phyloP scores from a whole-genome alignment of 1,284 basidiomycete species.

The Trichosporon coremiiforme region DNA sequence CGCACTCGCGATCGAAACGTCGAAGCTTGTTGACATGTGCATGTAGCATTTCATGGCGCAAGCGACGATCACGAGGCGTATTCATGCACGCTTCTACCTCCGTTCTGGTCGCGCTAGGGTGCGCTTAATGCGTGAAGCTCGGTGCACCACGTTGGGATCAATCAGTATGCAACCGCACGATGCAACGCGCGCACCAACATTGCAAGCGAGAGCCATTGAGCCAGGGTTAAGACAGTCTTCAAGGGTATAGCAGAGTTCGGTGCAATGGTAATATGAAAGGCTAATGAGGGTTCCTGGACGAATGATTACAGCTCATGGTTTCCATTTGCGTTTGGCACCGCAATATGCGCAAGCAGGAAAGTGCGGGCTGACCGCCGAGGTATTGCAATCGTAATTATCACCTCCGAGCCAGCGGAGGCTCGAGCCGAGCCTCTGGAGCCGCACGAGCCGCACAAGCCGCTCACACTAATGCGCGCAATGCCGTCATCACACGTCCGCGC shows the following conservation, averaged over 20 bases:
- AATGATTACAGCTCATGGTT: too few species aligned
- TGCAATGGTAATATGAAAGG: neutral
- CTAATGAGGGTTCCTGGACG: neutral
- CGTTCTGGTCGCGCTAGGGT: neutral
- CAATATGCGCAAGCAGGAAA: too few species aligned
- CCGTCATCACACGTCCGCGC: constrained; percentile 11
- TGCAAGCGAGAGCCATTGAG: neutral
- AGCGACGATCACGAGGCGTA: constrained; percentile 6
- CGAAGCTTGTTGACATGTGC: neutral
- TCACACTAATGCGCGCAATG: neutral
- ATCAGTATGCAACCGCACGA: neutral
- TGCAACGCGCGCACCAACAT: neutral
- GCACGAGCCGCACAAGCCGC: too few species aligned
- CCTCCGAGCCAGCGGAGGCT: too few species aligned
- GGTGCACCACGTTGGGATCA: neutral
- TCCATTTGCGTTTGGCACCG: too few species aligned
- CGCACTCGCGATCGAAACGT: neutral
- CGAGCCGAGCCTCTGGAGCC: too few species aligned
- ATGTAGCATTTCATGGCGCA: neutral
- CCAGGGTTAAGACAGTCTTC: neutral
- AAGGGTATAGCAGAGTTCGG: neutral
- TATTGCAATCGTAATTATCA: neutral
- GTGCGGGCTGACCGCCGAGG: too few species aligned
- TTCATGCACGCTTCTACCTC: neutral
- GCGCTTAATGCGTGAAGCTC: neutral